Percentiles rank a stretch among this genome's conserved stretches.
phyloP scores from a whole-genome alignment of 306 rosid genomes.

The Carpinus viminea region DNA sequence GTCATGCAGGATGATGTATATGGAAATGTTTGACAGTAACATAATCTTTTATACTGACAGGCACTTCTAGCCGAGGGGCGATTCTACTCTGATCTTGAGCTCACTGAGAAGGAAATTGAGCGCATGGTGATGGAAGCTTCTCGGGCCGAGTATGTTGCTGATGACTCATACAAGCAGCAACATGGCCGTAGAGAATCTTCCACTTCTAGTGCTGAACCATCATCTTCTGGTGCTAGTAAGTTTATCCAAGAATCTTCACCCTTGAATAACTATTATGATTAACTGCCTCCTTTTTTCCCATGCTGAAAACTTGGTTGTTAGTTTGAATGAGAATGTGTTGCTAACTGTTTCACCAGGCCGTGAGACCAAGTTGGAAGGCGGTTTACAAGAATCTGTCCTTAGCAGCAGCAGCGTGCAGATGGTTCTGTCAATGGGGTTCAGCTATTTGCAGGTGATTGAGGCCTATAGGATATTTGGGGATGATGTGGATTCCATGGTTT shows the following conservation, averaged over 20 bases:
- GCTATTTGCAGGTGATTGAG: slow-evolving; percentile 79
- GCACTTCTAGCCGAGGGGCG: slow-evolving; percentile 96
- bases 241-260: slow-evolving; percentile 20
- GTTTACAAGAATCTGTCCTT: slow-evolving; percentile 35
- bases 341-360: slow-evolving; percentile 50
- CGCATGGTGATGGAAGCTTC: slow-evolving; percentile 88
- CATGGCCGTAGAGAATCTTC: slow-evolving; percentile 61
- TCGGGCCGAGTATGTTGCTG: slow-evolving; percentile 77
- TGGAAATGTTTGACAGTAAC: slow-evolving; percentile 9
- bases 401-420: slow-evolving; percentile 72
- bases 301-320: neutral
- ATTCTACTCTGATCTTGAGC: slow-evolving; percentile 95
- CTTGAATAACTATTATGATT: neutral
- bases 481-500: slow-evolving; percentile 90
- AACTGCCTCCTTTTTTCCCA: neutral
- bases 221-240: slow-evolving; percentile 95
- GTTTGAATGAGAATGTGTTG: neutral
- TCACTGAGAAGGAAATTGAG: slow-evolving; percentile 95
- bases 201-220: slow-evolving; percentile 83
- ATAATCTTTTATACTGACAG: slow-evolving; percentile 37
- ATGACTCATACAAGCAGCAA: slow-evolving; percentile 53
- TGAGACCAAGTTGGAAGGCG: slow-evolving; percentile 41
- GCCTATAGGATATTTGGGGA: slow-evolving; percentile 96
- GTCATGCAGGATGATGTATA: neutral
- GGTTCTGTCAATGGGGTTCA: slow-evolving; percentile 85